Base-by-base conservation (phyloP, 805 yeast species). In the Candida insectorum region DNA sequence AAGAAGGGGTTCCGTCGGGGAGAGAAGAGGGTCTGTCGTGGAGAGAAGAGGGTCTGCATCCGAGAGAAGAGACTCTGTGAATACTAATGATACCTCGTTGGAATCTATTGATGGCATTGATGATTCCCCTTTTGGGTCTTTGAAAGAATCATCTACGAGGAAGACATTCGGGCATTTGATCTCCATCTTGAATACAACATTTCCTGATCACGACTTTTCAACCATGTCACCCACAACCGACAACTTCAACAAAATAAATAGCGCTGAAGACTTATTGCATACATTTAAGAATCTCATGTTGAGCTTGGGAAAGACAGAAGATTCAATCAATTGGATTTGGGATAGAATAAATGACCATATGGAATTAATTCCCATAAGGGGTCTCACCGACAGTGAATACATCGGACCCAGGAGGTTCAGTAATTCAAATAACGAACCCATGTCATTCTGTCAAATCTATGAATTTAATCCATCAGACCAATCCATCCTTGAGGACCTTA, bases 181-280 rank as follows among this genome's bases (percentile, higher is more conserved):
- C 39, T 93, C 95, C 1, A 88, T 89, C 22, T 69, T 93, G 33
- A 93, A 93, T 56, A 85, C 94, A 6, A 81, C 94, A 4, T 91
- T 85, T 53, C 97, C 98, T 0, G 98, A 93, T 56, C 96, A 93
- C 51, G 98, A 93, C 53, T 93, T 91, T 49, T 75, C 94, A 9
- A 74, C 82, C 16, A 73, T 93, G 41, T 87, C 85, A 51, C 98
- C 98, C 2, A 74, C 85, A n/a, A 75, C 76, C 5, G 67, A 63
- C 15, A 69, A 75, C 28, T 66, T 66, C 37, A 69, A 62, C 36
- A 44, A 54, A 36, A 49, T 66, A 16, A 54, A 51, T 28, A 43
- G 49, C 11, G 49, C 63, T 2, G 73, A 66, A 33, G 77, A 69
- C 36, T 72, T 77, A 45, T 75, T 77, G 39, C 69, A 79, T 19